Conservation (phyloP, 345 rosid species). For the Eucalyptus erythrocorys region DNA sequence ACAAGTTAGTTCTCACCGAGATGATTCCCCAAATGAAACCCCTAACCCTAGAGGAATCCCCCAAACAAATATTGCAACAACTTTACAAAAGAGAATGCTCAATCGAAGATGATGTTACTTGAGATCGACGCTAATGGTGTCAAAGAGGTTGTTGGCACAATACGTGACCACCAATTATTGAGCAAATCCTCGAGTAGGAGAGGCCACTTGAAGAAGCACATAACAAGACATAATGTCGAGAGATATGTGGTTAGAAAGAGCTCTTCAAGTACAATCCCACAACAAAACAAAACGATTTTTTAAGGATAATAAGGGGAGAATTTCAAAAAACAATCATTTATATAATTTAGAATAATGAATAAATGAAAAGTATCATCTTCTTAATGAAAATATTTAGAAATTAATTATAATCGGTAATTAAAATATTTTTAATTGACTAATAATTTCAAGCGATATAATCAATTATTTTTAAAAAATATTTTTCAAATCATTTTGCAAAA, state of each 20-base stretch:
- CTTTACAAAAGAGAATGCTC: background rate
- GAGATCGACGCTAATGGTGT: background rate
- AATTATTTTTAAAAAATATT: no score
- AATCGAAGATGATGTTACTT: background rate
- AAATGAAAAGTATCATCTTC: no score
- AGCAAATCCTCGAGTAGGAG: background rate
- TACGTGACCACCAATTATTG: background rate
- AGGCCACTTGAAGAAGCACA: background rate
- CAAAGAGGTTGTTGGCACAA: background rate
- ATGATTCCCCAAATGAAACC: background rate
- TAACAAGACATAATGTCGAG: background rate
- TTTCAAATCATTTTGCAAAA: no score
- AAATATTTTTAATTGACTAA: no score
- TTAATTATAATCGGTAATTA: no score
- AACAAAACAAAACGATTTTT: background rate
- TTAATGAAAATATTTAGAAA: no score
- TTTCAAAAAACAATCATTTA: no score
- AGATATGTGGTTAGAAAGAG: no score
- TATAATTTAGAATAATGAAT: fast-evolving
- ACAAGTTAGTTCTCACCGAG: background rate
- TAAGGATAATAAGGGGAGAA: background rate
- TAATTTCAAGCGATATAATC: background rate
- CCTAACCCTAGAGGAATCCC: background rate
- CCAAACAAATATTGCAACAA: background rate
- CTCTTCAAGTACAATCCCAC: background rate